Evolutionary conservation across 495 filamentous ascomycete genomes (phyloP), one percentile per base, ranked within the genome.

Genomic region (Neurospora tetrasperma): DNA sequence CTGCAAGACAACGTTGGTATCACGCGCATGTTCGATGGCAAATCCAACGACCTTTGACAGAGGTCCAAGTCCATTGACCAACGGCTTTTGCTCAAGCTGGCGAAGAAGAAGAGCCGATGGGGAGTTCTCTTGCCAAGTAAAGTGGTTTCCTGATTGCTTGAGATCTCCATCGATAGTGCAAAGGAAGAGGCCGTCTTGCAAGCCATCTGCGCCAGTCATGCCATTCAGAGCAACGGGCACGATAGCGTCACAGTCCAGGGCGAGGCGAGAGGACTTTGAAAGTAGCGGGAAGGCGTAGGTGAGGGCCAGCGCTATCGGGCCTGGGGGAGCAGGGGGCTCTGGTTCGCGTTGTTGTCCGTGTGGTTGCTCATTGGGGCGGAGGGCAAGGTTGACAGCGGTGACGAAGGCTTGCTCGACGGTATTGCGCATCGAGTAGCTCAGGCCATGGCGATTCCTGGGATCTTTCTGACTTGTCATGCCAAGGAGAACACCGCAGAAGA

Each of bases 181-280:
- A 20, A 99, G 82, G 73, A 98, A 96, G 62, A 94, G 92, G 2
- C 91, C 95, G 42, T 90, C 88, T 72, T 94, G 89, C 38, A 97
- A 89, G 2, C 96, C 94, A 74, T 97, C 92, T 0, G 79, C 82
- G 16, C 79, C 84, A 38, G 91, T 91, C 46, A 92, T 86, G 1
- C 92, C 88, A 8, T 87, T 85, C n/a, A 91, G 80, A 69, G 93
- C 84, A 2, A 91, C 83, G 1, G 93, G 91, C 3, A 97, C 82
- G 16, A 98, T 83, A 2, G 85, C 85, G 80, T 97, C 89, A 81
- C 93, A 93, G 77, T 97, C 85, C 27, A 98, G 77, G 23, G 80
- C 75, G 70, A 78, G 74, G 75, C 84, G 89, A 75, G 84, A 83
- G 9, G 76, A 73, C 74, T 91, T 89, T 0, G 89, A 88, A n/a